Base-by-base conservation (phyloP, 345 rosid species). In the Viola odorata region DNA sequence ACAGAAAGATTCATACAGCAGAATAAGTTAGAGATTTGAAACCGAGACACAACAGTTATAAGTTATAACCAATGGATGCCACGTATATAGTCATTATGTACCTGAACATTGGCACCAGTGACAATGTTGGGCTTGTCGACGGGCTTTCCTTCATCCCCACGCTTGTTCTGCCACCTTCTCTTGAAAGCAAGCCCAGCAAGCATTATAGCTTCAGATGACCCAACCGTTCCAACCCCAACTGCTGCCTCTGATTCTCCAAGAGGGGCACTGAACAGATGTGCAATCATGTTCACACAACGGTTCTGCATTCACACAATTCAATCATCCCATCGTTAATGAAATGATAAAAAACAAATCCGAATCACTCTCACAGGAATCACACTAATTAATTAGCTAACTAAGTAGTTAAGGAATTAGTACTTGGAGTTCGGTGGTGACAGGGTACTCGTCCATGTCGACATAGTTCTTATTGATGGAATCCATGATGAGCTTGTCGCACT, bases 211-310 rank as follows among this genome's bases (percentile, higher is more conserved):
- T 41, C 61, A 3, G 61, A 57, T 7, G 36, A 50, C 32, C 57
- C 50, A 2, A 42, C 37, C 6, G 48, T 64, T 11, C 32, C 32
- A 13, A 8, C 69, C 32, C 74, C 69, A 45, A 58, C 55, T 9
- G 69, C 65, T 4, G 74, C 36, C 47, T 70, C 74, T 6, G 60
- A 44, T 0, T 70, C 74, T 16, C 74, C 74, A 45, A 70, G 60
- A 1, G 74, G 74, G 7, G 74, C 69, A 10, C 63, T 64, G 1
- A 70, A 58, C 1, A 70, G 62, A 58, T 58, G 73, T 14, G 69
- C 73, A 42, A 69, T 69, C 73, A 69, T 69, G 59, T 69, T 69
- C 3, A 69, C 73, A 45, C 73, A 63, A 39, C 73, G 53, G n/a
- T 69, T 69, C 64, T 68, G 61, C 50, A 38, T n/a, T 11, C 1